phyloP scores from a whole-genome alignment of 2,329 filamentous ascomycete species.

The Pseudohalonectria lignicola region DNA sequence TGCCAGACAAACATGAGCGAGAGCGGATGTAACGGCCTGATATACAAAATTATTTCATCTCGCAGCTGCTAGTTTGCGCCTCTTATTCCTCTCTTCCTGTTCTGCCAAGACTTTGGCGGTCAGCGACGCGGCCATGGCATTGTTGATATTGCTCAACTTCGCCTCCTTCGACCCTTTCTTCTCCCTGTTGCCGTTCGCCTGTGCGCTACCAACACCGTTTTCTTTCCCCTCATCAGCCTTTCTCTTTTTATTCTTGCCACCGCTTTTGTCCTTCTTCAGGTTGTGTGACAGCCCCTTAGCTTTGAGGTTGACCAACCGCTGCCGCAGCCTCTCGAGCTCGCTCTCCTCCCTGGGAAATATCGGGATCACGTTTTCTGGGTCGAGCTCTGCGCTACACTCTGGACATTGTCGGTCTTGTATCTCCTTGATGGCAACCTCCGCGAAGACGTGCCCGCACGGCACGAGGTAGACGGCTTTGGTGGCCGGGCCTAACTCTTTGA shows the following conservation, averaged over 20 bases:
- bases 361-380: constrained; percentile 65
- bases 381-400: constrained; percentile 68
- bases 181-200: constrained; percentile 10
- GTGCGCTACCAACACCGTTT: constrained; percentile 16
- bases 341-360: constrained; percentile 62
- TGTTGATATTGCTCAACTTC: constrained; percentile 59
- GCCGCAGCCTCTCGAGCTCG: constrained; percentile 58
- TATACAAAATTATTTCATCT: too few relatives aligned
- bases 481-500: constrained; percentile 70
- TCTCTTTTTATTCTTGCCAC: constrained; percentile 13
- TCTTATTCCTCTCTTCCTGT: constrained; percentile 72
- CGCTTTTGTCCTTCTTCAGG: constrained; percentile 65
- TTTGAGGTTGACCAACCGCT: constrained; percentile 57
- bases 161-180: constrained; percentile 5
- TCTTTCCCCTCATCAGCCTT: constrained; percentile 31
- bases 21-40: too few relatives aligned
- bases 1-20: too few relatives aligned
- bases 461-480: constrained; percentile 81
- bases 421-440: constrained; percentile 74
- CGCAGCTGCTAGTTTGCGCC: constrained; percentile 51
- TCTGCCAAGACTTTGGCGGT: constrained; percentile 82
- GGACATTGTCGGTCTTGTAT: constrained; percentile 53
- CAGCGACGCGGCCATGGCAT: constrained; percentile 71
- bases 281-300: constrained; percentile 71
- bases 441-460: constrained; percentile 91